These are phyloP conservation scores for Clarireedia homoeocarpa DNA, from an alignment of 2,329 filamentous ascomycete species.

Conservation along the genomic window DNA sequence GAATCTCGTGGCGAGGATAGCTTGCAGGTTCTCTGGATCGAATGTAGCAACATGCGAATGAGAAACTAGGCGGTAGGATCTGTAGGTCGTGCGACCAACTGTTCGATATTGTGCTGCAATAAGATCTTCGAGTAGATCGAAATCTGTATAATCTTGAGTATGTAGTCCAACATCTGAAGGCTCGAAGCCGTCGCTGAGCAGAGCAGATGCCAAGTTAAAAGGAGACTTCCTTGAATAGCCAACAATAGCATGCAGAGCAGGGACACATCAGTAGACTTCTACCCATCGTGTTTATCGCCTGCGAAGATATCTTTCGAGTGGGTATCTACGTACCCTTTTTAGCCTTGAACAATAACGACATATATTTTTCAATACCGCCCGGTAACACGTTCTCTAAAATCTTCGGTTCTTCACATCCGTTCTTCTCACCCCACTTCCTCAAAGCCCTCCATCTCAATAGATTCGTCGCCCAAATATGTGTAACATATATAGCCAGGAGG, in stretches of 20 bases:
- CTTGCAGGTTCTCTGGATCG: slow-evolving; percentile 29
- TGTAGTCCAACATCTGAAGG: background rate
- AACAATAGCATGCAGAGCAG: too few species aligned
- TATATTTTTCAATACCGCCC: too few species aligned
- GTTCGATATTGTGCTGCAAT: slow-evolving; percentile 8
- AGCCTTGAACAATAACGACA: too few species aligned
- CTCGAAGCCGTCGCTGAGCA: too few species aligned
- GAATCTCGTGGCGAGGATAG: slow-evolving; percentile 28
- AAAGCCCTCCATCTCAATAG: slow-evolving; percentile 15
- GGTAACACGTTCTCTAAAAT: slow-evolving; percentile 14
- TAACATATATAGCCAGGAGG: slow-evolving; percentile 1
- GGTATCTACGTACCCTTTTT: too few species aligned
- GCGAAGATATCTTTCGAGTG: too few species aligned
- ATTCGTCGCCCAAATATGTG: slow-evolving; percentile 12
- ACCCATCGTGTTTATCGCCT: too few species aligned
- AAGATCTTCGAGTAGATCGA: slow-evolving; percentile 21
- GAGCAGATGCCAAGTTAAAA: too few species aligned
- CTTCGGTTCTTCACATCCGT: slow-evolving; percentile 16
- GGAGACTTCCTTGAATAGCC: too few species aligned
- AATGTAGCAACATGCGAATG: slow-evolving; percentile 37
- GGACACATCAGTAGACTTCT: too few species aligned
- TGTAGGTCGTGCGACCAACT: slow-evolving; percentile 14
- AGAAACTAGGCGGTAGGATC: slow-evolving; percentile 9
- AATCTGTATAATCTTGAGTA: slow-evolving; percentile 11
- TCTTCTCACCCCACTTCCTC: slow-evolving; percentile 15